Evolutionary conservation across 140 eudicot species (phyloP), one percentile per base, ranked within the genome.

Genomic region (Flaveria floridana): DNA sequence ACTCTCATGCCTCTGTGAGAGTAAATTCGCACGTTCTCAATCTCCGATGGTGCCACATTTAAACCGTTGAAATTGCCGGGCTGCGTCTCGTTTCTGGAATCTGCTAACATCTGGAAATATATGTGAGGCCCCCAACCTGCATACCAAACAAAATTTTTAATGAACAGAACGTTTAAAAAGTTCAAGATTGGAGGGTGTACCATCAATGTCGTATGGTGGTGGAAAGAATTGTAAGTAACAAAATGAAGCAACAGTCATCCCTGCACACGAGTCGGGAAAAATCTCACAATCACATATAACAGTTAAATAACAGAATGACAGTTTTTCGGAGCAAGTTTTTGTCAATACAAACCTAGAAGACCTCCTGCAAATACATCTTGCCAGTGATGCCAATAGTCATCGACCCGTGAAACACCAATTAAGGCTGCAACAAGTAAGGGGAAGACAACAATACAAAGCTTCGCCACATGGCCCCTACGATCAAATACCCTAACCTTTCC

Each of bases 151-250:
- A 65, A 30, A 21, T 21, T 28, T 12, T 71, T 23, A 25, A 6
- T 2, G 23, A 65, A n/a, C 1, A 16, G 7, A 8, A 7, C 25
- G 3, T 7, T 30, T 63, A 34, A 63, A 2, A 16, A 37, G 2
- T 4, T n/a, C 9, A 65, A n/a, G 18, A 6, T 19, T 9, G 57
- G 62, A 80, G 71, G 78, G 75, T 23, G 14, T 86, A 86, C 96
- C 95, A 20, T 90, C 96, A 37, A 41, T 73, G 77, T 84, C 89
- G 74, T 88, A 77, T 46, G 97, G 97, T 16, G 95, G 95, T 46
- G 97, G 97, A 75, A 90, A 88, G 85, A 90, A 90, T 66, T 90
- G 95, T 80, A 90, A 81, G 88, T 90, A 90, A 65, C 92, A 90
- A 81, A 90, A 90, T 15, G 90, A 86, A 64, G 97, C 88, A 81